Conservation (phyloP, 176 grass and related monocot genomes). For the Tillandsia fasciculata region DNA sequence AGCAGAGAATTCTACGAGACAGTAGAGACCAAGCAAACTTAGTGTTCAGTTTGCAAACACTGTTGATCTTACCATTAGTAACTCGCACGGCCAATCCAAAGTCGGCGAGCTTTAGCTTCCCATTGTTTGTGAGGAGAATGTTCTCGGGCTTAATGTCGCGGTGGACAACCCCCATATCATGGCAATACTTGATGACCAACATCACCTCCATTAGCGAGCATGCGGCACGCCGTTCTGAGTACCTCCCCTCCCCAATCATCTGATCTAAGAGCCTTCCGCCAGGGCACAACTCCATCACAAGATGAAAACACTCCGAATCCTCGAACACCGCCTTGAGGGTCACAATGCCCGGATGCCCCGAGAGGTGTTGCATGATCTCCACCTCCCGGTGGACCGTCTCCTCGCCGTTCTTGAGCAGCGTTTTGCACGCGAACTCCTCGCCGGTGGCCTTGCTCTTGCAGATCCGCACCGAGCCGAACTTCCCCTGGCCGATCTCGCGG, state of each 20-base stretch:
- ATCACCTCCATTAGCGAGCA: conserved; percentile 56
- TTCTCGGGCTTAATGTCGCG: conserved; percentile 95
- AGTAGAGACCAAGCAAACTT: background rate
- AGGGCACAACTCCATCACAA: conserved; percentile 85
- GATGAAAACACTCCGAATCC: conserved; percentile 57
- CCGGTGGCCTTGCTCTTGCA: conserved; percentile 49
- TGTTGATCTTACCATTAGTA: conserved; percentile 44
- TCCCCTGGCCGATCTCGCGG: conserved; percentile 62
- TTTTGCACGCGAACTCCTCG: conserved; percentile 79
- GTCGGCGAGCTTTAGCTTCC: conserved; percentile 73
- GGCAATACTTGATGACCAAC: conserved; percentile 75
- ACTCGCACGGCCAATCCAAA: conserved; percentile 80
- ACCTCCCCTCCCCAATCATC: conserved; percentile 35
- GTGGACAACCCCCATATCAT: conserved; percentile 91
- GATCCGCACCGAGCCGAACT: conserved; percentile 82
- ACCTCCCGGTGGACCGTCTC: conserved; percentile 94
- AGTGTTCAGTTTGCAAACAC: background rate
- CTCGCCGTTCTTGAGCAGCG: conserved; percentile 64
- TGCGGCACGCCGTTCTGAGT: conserved; percentile 60
- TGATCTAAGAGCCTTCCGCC: conserved; percentile 64
- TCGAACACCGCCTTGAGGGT: conserved; percentile 85
- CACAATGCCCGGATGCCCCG: conserved; percentile 79
- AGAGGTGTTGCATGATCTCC: conserved; percentile 99
- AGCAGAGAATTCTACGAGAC: too few species aligned
- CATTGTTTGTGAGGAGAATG: conserved; percentile 56